phyloP scores from a whole-genome alignment of 2,329 filamentous ascomycete species.

The Paracoccidioides lutzii region DNA sequence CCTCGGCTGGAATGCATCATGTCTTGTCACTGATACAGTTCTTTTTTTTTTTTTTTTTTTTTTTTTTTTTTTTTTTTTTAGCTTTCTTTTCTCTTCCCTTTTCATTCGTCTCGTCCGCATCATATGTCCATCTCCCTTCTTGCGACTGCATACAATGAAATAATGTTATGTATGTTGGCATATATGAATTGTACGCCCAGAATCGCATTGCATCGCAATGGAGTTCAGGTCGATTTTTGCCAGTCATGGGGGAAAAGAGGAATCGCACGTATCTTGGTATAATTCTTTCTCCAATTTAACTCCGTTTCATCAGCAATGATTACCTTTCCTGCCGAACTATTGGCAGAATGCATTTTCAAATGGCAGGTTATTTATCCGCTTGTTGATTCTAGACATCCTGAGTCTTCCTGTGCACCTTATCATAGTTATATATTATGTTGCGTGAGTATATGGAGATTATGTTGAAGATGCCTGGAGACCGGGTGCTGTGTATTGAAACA shows the following conservation, averaged over 20 bases:
- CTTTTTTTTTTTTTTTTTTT: no score
- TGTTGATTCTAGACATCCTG: no score
- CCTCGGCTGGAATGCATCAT: not conserved
- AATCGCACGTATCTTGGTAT: not conserved
- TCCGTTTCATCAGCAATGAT: no score
- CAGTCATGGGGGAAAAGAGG: not conserved
- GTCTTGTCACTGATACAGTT: not conserved
- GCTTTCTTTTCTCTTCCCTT: not conserved
- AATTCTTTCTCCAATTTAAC: not conserved
- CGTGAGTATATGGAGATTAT: no score
- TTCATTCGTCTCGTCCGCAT: not conserved
- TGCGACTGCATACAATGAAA: not conserved
- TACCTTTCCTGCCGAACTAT: not conserved
- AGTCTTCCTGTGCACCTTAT: no score
- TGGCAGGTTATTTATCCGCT: no score
- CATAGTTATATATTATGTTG: not conserved
- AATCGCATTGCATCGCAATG: not conserved
- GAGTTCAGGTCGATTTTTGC: not conserved
- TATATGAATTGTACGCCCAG: not conserved
- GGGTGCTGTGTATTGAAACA: slow-evolving; percentile 2
- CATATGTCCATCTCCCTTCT: not conserved
- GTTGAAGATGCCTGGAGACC: not conserved
- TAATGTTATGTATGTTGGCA: no score
- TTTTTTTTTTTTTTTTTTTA: not conserved
- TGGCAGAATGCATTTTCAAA: no score